Conservation (phyloP, 2,329 filamentous ascomycete species). For the Botrytis pseudocinerea region DNA sequence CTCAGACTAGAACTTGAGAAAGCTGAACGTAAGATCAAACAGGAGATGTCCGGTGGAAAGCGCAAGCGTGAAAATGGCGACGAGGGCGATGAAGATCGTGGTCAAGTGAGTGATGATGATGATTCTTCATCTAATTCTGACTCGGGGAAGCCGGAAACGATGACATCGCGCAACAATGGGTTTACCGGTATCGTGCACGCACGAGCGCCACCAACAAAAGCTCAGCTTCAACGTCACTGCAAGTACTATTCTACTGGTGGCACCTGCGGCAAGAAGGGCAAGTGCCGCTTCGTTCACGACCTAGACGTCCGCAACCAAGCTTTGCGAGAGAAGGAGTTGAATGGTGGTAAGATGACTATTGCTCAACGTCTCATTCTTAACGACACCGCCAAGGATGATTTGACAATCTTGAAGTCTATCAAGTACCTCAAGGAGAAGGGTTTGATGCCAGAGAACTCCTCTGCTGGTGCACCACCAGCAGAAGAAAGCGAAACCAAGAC, state of each 20-base stretch:
- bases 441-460: constrained; percentile 40
- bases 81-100: constrained; percentile 62
- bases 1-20: constrained; percentile 65
- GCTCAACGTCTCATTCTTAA: constrained; percentile 66
- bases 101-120: constrained; percentile 39
- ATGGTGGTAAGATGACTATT: constrained; percentile 65
- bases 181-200: constrained; percentile 29
- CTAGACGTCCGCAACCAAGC: constrained; percentile 62
- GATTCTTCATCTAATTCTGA: constrained; percentile 44
- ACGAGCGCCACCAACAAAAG: constrained; percentile 52
- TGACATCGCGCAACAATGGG: constrained; percentile 49
- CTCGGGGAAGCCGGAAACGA: constrained; percentile 59
- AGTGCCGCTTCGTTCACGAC: constrained; percentile 72
- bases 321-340: constrained; percentile 62
- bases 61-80: constrained; percentile 68
- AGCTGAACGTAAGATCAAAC: constrained; percentile 55
- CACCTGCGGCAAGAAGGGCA: constrained; percentile 71
- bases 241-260: constrained; percentile 71
- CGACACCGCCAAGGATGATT: constrained; percentile 68
- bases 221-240: constrained; percentile 65
- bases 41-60: constrained; percentile 57
- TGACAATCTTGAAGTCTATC: constrained; percentile 65
- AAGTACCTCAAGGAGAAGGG: constrained; percentile 59
- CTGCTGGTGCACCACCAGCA: constrained; percentile 33
- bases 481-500: constrained; percentile 30